These are phyloP conservation scores for Simplicillium aogashimaense DNA, from an alignment of 2,329 filamentous ascomycete species.

Conservation along the genomic window DNA sequence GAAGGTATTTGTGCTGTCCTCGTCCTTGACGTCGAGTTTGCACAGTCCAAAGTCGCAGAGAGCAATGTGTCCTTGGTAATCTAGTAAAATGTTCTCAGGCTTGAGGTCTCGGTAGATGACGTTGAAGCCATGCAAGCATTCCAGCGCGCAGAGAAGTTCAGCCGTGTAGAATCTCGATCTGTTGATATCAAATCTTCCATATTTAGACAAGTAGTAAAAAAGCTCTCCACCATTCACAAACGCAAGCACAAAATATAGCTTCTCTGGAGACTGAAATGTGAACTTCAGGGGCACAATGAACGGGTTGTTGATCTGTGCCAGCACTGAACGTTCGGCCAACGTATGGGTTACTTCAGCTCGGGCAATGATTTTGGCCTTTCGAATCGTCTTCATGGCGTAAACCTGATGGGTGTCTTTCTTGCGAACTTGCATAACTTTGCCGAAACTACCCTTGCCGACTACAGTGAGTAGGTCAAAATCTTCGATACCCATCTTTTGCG, in stretches of 20 bases:
- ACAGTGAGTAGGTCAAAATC: slow-evolving; percentile 86
- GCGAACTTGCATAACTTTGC: slow-evolving; percentile 87
- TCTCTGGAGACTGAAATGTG: not conserved
- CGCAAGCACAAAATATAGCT: slow-evolving; percentile 56
- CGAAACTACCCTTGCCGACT: slow-evolving; percentile 82
- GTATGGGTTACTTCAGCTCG: slow-evolving; percentile 80
- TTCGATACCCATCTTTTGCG: slow-evolving; percentile 71
- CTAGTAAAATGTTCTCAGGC: slow-evolving; percentile 76
- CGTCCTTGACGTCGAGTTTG: slow-evolving; percentile 89
- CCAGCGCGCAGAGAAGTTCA: slow-evolving; percentile 75
- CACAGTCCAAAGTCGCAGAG: slow-evolving; percentile 85
- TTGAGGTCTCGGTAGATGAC: slow-evolving; percentile 64
- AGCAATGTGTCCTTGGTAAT: slow-evolving; percentile 84
- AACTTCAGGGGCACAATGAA: slow-evolving; percentile 74
- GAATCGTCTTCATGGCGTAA: slow-evolving; percentile 83
- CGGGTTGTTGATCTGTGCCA: slow-evolving; percentile 79
- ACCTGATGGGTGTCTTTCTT: slow-evolving; percentile 85
- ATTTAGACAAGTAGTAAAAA: slow-evolving; percentile 81
- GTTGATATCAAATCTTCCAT: slow-evolving; percentile 86
- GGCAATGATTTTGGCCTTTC: slow-evolving; percentile 87
- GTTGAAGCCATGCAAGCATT: slow-evolving; percentile 84
- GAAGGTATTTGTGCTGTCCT: slow-evolving; percentile 55
- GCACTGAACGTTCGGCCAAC: slow-evolving; percentile 4
- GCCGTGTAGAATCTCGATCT: slow-evolving; percentile 82
- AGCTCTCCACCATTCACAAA: slow-evolving; percentile 87